Base-by-base conservation (phyloP, 2,329 filamentous ascomycete species). In the Meredithiella fracta region DNA sequence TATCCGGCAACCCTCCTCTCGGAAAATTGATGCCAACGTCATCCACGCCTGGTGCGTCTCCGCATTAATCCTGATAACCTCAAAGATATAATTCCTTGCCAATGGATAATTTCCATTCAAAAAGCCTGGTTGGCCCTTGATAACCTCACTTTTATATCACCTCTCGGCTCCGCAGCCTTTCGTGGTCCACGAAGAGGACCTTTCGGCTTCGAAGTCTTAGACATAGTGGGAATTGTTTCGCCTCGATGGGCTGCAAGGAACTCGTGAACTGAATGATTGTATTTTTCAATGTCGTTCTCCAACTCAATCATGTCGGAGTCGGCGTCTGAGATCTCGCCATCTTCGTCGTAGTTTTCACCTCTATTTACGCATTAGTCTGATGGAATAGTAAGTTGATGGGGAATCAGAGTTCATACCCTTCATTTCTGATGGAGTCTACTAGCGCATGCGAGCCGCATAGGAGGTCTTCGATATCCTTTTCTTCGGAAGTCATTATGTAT, bases 111-210 rank as follows among this genome's bases (percentile, higher is more conserved):
- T 73, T 25, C 75, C 72, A 8, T 75, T 71, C 58, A 87, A 72
- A 63, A 89, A 3, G 80, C 78, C 59, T 82, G 74, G 58, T 81
- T 85, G 2, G 86, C 85, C 63, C 77, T 73, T 50, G 77, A 75
- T 51, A 89, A 73, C 44, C 82, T 72, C 42, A 77, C 72, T 62
- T 83, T 86, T 65, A 89, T 86, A 61, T 88, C 82, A 42, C 76
- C 79, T 47, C 82, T 78, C 15, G 82, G 83, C 64, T 86, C 83
- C 7, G 78, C 80, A 23, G 79, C 76, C 64, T 81, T 79, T 17
- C 77, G 71, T 25, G 75, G 76, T 5, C 76, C 76, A 14, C 70
- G 66, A 23, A 58, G 38, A 49, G 65, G 58, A 26, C 69, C 63
- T 25, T 58, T 59, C 3, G 56, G 42, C 29, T 57, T 58, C 4